Evolutionary conservation across 768 basidiomycete genomes (phyloP).

Genomic region (Collybiopsis confluens): DNA sequence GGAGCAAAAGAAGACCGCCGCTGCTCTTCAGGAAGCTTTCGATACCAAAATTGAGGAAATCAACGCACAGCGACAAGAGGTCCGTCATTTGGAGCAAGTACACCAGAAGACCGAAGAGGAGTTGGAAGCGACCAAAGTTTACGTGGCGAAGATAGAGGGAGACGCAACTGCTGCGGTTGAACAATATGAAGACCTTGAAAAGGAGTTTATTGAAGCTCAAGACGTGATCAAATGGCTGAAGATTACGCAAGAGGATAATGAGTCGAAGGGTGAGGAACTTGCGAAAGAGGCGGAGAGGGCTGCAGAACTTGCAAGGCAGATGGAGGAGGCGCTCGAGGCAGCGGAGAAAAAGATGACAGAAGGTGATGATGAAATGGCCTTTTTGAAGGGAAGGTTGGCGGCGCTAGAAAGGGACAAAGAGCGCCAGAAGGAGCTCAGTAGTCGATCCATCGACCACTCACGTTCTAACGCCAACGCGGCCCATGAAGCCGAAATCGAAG

Average conservation of each 20-base stretch:
- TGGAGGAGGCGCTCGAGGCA: slow-evolving; percentile 74
- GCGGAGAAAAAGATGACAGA: slow-evolving; percentile 66
- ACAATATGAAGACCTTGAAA: slow-evolving; percentile 53
- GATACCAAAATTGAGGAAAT: slow-evolving; percentile 33
- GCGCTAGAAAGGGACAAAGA: slow-evolving; percentile 59
- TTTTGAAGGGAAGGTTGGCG: slow-evolving; percentile 46
- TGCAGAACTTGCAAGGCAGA: slow-evolving; percentile 54
- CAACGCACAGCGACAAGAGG: slow-evolving; percentile 22
- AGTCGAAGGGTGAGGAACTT: slow-evolving; percentile 45
- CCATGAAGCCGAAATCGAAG: slow-evolving; percentile 54
- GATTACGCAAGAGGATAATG: slow-evolving; percentile 41
- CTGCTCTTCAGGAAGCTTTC: slow-evolving; percentile 43
- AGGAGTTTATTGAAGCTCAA: slow-evolving; percentile 43
- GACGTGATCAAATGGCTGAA: slow-evolving; percentile 41
- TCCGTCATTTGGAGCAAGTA: slow-evolving; percentile 24
- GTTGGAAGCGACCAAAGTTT: slow-evolving; percentile 43
- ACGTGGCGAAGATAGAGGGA: slow-evolving; percentile 58
- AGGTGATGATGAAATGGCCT: slow-evolving; percentile 51
- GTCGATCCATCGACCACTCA: slow-evolving; percentile 21
- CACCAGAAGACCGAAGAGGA: slow-evolving; percentile 27
- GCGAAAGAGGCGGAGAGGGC: slow-evolving; percentile 50
- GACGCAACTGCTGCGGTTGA: slow-evolving; percentile 49
- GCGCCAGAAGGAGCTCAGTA: slow-evolving; percentile 28
- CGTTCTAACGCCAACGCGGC: slow-evolving; percentile 16
- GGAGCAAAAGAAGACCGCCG: slow-evolving; percentile 44